Base-by-base conservation (phyloP, 2,329 filamentous ascomycete species). In the Eutypella sp. region DNA sequence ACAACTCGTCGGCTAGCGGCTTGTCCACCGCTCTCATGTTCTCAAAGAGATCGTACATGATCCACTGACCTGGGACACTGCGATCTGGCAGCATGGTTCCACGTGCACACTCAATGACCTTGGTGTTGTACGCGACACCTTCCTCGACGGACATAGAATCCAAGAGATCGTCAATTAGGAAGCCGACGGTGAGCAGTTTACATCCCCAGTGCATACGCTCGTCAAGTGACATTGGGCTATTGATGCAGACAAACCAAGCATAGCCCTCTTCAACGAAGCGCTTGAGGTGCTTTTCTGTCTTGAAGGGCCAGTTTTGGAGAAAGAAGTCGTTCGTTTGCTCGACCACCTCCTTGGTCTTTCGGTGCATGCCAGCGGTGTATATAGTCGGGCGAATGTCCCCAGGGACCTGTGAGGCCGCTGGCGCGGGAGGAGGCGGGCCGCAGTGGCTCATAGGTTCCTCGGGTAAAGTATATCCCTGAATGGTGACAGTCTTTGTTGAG, bases 1-100 rank as follows among this genome's bases (percentile, higher is more conserved):
- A 59, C 71, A 74, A 57, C 61, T 76, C 24, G 61, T 60, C 22
- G 71, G 70, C 40, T 59, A 70, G 45, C 65, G 67, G 37, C 73
- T 73, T 7, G 10, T 60, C 9, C 71, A 67, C 23, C 56, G 34
- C 34, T 16, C 34, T 16, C 34, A 38, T 38, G 34, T 9, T 16
- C 34, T 38, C 34, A 20, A 38, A 38, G 9, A 38, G 34, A 20
- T 38, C 34, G 34, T 38, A 38, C 34, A 38, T 38, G 34, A 38
- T 38, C 34, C 34, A 38, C n/a, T 38, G 34, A 16, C n/a, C 15
- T 8, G 34, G 34, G 7, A 38, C 34, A 20, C 16, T 20, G n/a
- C 34, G 34, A 16, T 38, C 34, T 8, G 34, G 34, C 7, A 38
- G 34, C n/a, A n/a, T n/a, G 34, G 7, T 38, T 8, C 34, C 34